A percentile compares a stretch with the other conserved stretches of the same genome.
Conservation (phyloP, 2,329 filamentous ascomycete genomes). For the Colletotrichum paranaense region DNA sequence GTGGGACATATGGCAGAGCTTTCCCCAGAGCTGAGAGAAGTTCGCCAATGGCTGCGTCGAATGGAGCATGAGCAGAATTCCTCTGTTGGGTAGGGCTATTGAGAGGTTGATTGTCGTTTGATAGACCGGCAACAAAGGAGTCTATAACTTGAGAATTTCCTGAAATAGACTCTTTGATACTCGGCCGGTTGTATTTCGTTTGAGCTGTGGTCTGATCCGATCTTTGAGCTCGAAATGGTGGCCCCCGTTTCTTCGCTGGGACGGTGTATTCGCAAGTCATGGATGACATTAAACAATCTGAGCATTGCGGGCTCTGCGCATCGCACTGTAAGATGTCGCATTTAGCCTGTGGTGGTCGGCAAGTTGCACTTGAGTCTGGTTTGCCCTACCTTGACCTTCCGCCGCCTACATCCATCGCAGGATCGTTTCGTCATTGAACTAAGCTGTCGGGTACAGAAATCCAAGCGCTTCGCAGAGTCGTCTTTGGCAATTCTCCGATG, state of each 20-base stretch:
- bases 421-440: slow-evolving; percentile 14
- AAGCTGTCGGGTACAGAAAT: too few relatives aligned
- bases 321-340: slow-evolving; percentile 4
- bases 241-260: slow-evolving; percentile 16
- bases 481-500: slow-evolving; percentile 13
- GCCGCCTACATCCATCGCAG: slow-evolving; percentile 29
- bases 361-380: neutral
- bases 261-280: slow-evolving; percentile 2
- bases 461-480: too few relatives aligned
- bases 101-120: neutral
- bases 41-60: neutral
- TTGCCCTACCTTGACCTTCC: slow-evolving; percentile 28
- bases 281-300: slow-evolving; percentile 9
- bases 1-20: neutral
- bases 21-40: slow-evolving; percentile 9
- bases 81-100: neutral
- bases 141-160: neutral
- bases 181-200: too few relatives aligned
- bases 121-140: neutral
- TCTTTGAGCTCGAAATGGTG: neutral
- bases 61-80: neutral
- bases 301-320: neutral
- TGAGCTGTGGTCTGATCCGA: neutral
- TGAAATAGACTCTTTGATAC: too few relatives aligned
- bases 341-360: neutral